Percentiles rank a stretch among this genome's conserved stretches.
phyloP scores from a whole-genome alignment of 1,284 basidiomycete species.

The Puccinia coronata region DNA sequence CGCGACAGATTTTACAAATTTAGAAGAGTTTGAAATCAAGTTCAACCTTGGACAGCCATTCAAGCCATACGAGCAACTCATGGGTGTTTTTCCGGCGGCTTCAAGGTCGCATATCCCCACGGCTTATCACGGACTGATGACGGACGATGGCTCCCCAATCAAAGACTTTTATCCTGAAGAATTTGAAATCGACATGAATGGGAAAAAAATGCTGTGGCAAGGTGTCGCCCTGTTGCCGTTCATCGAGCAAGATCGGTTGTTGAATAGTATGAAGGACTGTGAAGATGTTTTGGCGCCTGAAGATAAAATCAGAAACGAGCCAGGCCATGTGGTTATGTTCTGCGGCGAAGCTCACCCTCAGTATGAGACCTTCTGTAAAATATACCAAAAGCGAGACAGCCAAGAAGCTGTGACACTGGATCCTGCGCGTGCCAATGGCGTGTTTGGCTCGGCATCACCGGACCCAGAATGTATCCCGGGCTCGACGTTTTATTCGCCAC shows the following conservation, averaged over 20 bases:
- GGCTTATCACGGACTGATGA: slow-evolving; percentile 87
- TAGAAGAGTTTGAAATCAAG: slow-evolving; percentile 75
- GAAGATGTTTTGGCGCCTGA: slow-evolving; percentile 76
- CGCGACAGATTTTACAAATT: slow-evolving; percentile 86
- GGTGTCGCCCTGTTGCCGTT: slow-evolving; percentile 95
- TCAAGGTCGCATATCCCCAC: slow-evolving; percentile 85
- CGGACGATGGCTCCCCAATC: slow-evolving; percentile 81
- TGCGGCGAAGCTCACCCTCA: slow-evolving; percentile 80
- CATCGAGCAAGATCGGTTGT: slow-evolving; percentile 81
- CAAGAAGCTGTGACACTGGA: slow-evolving; percentile 69
- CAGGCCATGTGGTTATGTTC: slow-evolving; percentile 82
- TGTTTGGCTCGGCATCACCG: slow-evolving; percentile 75
- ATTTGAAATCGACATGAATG: slow-evolving; percentile 99
- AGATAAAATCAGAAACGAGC: slow-evolving; percentile 78
- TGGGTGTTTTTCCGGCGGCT: slow-evolving; percentile 95
- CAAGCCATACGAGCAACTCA: slow-evolving; percentile 94
- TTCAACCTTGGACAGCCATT: slow-evolving; percentile 83
- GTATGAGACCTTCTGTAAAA: slow-evolving; percentile 78
- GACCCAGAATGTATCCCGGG: slow-evolving; percentile 89
- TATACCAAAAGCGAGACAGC: slow-evolving; percentile 85
- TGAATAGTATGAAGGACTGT: slow-evolving; percentile 76
- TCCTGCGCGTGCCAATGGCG: slow-evolving; percentile 70
- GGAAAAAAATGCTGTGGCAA: slow-evolving; percentile 99
- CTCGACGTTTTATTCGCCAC: slow-evolving; percentile 80
- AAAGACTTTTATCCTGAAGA: slow-evolving; percentile 91